phyloP scores from a whole-genome alignment of 768 basidiomycete genomes.

The Pholiota microspora region DNA sequence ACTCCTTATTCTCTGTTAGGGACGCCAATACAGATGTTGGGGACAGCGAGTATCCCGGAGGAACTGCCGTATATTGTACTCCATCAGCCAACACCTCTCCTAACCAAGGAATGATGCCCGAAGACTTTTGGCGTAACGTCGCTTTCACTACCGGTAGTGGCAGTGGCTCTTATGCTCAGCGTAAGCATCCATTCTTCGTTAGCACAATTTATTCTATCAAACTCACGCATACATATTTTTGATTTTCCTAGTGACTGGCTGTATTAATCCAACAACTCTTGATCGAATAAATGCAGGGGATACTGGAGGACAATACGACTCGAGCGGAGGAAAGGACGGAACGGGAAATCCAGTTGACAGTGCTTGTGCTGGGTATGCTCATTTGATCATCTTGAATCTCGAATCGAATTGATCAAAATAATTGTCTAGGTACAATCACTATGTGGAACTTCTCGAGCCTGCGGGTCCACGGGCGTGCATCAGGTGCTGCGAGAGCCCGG shows the following conservation, averaged over 20 bases:
- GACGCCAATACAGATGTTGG: conserved; percentile 52
- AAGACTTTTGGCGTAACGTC: conserved; percentile 50
- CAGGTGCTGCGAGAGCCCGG: conserved; percentile 52
- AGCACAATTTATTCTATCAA: too few relatives aligned
- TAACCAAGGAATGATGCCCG: conserved; percentile 43
- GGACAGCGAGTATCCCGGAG: conserved; percentile 54
- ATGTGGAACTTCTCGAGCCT: conserved; percentile 59
- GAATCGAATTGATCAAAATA: not conserved
- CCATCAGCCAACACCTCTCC: conserved; percentile 35
- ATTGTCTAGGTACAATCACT: conserved; percentile 46
- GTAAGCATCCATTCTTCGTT: conserved; percentile 25
- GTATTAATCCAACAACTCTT: conserved; percentile 44
- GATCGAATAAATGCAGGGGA: conserved; percentile 45
- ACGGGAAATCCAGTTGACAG: conserved; percentile 51
- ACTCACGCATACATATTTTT: too few relatives aligned
- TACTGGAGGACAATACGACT: conserved; percentile 57
- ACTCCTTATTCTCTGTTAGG: conserved; percentile 19
- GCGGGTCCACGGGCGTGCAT: conserved; percentile 51
- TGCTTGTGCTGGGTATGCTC: conserved; percentile 45
- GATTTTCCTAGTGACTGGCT: conserved; percentile 49
- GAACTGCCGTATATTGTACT: conserved; percentile 55
- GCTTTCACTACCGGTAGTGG: conserved; percentile 42
- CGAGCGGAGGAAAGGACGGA: conserved; percentile 50
- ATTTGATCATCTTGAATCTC: not conserved
- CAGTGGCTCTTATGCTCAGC: conserved; percentile 40